phyloP scores from a whole-genome alignment of 2,329 filamentous ascomycete species.

The Thielaviopsis euricoi region DNA sequence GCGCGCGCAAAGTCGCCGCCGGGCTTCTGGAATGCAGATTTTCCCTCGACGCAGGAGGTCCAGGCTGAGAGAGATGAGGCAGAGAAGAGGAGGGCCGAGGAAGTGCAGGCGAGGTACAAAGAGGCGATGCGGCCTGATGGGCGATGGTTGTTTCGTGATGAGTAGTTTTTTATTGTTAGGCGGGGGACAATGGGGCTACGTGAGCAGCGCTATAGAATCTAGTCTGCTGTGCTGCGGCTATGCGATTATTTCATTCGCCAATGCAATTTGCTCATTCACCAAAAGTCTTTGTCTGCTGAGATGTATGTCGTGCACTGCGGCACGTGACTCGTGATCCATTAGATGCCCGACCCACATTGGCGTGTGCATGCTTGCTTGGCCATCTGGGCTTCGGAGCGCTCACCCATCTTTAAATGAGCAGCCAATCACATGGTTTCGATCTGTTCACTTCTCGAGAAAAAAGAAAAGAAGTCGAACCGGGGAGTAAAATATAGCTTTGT shows the following conservation, averaged over 20 bases:
- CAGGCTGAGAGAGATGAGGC: slow-evolving; percentile 49
- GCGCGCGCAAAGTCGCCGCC: slow-evolving; percentile 58
- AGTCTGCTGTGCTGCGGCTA: no score
- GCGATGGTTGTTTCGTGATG: slow-evolving; percentile 68
- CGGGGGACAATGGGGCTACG: neutral
- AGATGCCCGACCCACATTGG: neutral
- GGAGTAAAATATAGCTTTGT: no score
- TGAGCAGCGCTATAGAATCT: neutral
- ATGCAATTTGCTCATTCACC: no score
- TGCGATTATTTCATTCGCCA: neutral
- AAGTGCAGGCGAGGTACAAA: slow-evolving; percentile 55
- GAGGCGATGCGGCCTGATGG: slow-evolving; percentile 69
- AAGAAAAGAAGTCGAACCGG: no score
- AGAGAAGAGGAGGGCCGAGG: slow-evolving; percentile 41
- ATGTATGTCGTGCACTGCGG: neutral
- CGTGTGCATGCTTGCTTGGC: neutral
- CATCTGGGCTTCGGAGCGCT: no score
- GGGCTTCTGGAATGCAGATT: slow-evolving; percentile 81
- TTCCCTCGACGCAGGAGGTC: slow-evolving; percentile 74
- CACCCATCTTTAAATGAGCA: neutral
- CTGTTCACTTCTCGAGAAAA: no score
- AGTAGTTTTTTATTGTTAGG: slow-evolving; percentile 26
- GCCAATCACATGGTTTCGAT: neutral
- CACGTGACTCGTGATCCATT: neutral
- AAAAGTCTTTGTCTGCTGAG: neutral